These are phyloP conservation scores for Globisporangium sylvaticum DNA, from an alignment of 352 stramenopile genomes.

Conservation along the genomic window DNA sequence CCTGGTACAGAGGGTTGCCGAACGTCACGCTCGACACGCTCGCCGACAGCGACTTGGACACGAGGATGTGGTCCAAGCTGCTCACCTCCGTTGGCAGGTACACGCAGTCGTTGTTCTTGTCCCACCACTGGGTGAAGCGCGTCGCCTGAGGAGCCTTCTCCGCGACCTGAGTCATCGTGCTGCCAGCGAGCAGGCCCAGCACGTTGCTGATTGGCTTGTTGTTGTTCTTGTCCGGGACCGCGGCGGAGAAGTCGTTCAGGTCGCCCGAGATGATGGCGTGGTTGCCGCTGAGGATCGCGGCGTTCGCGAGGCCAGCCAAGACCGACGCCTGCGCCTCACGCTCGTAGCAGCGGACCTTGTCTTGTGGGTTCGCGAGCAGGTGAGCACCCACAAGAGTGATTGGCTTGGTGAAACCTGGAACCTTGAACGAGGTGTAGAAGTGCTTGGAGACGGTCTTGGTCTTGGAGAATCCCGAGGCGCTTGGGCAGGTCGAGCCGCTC, in stretches of 20 bases:
- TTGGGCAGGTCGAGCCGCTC: conserved; percentile 48
- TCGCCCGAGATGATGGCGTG: conserved; percentile 66
- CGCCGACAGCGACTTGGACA: conserved; percentile 43
- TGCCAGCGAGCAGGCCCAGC: conserved; percentile 40
- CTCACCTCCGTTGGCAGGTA: conserved; percentile 44
- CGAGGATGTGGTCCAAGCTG: conserved; percentile 60
- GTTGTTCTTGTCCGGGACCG: conserved; percentile 52
- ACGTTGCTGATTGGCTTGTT: conserved; percentile 56
- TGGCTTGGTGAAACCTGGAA: conserved; percentile 56
- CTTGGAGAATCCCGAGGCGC: conserved; percentile 29
- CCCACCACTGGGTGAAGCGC: conserved; percentile 61
- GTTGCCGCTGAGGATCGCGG: conserved; percentile 34
- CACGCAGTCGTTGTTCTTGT: conserved; percentile 59
- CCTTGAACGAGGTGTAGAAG: conserved; percentile 69
- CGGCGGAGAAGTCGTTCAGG: conserved; percentile 61
- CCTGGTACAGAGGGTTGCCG: conserved; percentile 47
- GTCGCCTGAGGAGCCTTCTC: conserved; percentile 31
- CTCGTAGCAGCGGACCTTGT: conserved; percentile 51
- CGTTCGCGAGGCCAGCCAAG: conserved; percentile 36
- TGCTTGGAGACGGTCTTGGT: conserved; percentile 65
- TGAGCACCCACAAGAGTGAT: conserved; percentile 64
- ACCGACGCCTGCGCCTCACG: conserved; percentile 62
- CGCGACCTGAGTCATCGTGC: conserved; percentile 43
- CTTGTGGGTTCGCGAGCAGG: conserved; percentile 54
- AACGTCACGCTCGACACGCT: conserved; percentile 39